A percentile compares a stretch with the other conserved stretches of the same genome.
phyloP scores from a whole-genome alignment of 768 basidiomycete genomes.

The Epithele typhae region DNA sequence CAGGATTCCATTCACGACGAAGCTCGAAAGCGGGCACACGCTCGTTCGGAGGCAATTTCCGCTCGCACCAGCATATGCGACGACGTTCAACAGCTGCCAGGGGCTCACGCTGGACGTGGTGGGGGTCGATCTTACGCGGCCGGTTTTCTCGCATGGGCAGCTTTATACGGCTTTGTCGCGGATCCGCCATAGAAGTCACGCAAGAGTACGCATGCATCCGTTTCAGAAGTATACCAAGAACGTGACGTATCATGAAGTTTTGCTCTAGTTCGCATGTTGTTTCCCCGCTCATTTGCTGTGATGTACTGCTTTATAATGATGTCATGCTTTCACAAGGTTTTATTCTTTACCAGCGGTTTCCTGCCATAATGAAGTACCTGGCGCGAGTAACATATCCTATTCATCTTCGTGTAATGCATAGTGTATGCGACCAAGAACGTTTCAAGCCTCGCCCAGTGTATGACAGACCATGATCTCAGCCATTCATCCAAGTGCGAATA shows the following conservation, averaged over 20 bases:
- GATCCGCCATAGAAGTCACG: constrained; percentile 24
- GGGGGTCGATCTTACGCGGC: constrained; percentile 32
- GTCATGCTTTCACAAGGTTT: too few species aligned
- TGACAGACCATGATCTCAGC: too few species aligned
- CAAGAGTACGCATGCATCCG: constrained; percentile 15
- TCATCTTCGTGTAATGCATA: too few species aligned
- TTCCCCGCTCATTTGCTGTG: not conserved
- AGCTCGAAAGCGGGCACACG: constrained; percentile 27
- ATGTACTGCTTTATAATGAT: not conserved
- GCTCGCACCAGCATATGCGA: constrained; percentile 35
- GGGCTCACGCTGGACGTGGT: constrained; percentile 35
- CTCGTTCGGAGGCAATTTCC: constrained; percentile 33
- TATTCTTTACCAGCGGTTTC: too few species aligned
- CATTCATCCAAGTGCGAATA: too few species aligned
- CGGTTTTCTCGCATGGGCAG: constrained; percentile 37
- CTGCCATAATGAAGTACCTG: too few species aligned
- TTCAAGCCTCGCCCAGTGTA: too few species aligned
- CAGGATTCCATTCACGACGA: constrained; percentile 22
- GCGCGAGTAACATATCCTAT: too few species aligned
- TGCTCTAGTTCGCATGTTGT: constrained; percentile 10
- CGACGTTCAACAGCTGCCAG: constrained; percentile 41
- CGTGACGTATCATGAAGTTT: constrained; percentile 25
- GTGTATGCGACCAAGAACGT: too few species aligned
- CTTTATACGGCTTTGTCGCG: constrained; percentile 29
- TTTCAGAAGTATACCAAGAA: constrained; percentile 22